Evolutionary conservation across 169 alveolate genomes (phyloP).

Genomic region (Neospora caninum): DNA sequence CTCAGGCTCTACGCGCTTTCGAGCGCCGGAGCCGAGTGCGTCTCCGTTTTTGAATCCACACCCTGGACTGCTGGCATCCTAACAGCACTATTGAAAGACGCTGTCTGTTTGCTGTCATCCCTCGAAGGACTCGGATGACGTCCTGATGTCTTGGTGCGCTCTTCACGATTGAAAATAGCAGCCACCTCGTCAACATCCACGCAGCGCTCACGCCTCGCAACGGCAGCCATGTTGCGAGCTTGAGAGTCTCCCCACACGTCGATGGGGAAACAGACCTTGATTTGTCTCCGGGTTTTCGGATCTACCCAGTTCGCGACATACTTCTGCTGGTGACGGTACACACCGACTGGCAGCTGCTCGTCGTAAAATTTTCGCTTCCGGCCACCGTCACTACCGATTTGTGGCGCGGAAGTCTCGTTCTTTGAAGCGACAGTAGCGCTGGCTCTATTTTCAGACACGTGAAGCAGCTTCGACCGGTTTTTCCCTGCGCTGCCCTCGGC

Average conservation of each 20-base stretch:
- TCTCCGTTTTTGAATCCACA: too few species aligned
- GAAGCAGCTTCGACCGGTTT: background rate
- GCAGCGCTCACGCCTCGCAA: background rate
- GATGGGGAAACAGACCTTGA: background rate
- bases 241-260: background rate
- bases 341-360: background rate
- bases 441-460: background rate
- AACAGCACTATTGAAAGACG: background rate
- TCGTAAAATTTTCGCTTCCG: background rate
- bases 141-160: background rate
- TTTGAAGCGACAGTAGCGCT: background rate
- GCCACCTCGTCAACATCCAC: background rate
- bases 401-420: background rate
- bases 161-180: background rate
- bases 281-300: constrained; percentile 2
- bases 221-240: background rate
- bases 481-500: background rate
- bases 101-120: background rate
- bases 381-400: background rate
- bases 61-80: too few species aligned
- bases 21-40: background rate
- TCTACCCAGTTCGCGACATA: background rate
- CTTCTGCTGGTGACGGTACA: background rate
- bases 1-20: background rate
- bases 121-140: background rate